A percentile compares a stretch with the other conserved stretches of the same genome.
Conservation (phyloP, 768 basidiomycete species). For the Tulasnella sp. region DNA sequence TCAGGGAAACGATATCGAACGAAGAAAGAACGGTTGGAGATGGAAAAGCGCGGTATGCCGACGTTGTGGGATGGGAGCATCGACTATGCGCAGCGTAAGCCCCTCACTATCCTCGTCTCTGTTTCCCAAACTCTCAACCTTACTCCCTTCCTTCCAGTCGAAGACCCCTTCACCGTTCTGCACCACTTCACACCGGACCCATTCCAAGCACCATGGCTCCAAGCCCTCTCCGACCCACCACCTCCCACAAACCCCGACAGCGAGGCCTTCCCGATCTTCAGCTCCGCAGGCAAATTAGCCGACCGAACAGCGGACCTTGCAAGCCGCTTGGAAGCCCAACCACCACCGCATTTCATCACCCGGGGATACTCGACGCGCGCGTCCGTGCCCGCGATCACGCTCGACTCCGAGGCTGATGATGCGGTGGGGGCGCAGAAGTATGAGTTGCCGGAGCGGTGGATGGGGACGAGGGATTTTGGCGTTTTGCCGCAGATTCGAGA, state of each 20-base stretch:
- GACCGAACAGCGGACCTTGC: neutral
- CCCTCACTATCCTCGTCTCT: neutral
- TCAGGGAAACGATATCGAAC: conserved; percentile 49
- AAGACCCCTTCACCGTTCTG: conserved; percentile 17
- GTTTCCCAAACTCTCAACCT: neutral
- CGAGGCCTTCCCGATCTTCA: neutral
- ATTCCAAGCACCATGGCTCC: conserved; percentile 10
- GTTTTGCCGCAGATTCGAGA: neutral
- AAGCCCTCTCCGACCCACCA: neutral
- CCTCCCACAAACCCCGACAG: neutral
- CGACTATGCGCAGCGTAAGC: conserved; percentile 32
- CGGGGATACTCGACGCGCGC: neutral
- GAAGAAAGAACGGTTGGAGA: conserved; percentile 70
- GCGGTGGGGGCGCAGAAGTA: neutral
- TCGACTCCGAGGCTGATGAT: neutral
- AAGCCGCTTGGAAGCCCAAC: neutral
- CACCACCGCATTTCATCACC: neutral
- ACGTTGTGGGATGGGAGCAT: conserved; percentile 67
- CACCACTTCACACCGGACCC: conserved; percentile 17
- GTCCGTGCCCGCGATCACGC: neutral
- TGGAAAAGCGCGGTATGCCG: conserved; percentile 70
- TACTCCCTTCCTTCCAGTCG: conserved; percentile 4
- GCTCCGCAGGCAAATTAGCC: neutral
- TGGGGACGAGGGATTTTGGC: neutral
- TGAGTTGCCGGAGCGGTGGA: neutral